Evolutionary conservation across 371 early-diverging fungal genomes (phyloP), one percentile per base, ranked within the genome.

Genomic region (Mortierella sp.): DNA sequence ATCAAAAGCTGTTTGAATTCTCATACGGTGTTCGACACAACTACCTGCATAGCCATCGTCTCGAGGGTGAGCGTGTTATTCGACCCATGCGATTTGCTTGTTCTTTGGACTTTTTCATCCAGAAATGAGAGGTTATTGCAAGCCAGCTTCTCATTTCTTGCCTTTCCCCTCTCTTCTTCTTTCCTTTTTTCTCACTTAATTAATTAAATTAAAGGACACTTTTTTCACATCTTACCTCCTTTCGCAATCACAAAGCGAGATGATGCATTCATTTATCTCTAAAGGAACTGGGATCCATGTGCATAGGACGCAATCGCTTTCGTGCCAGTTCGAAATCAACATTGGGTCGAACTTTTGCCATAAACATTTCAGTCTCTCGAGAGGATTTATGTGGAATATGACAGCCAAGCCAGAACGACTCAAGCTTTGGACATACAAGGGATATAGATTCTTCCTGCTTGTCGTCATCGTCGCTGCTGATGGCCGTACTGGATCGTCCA

Each of bases 51-150:
- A 74, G 78, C 6, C 70, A 42, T 34, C 77, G 77, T 13, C 54
- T 84, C 7, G 84, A 80, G 28, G 80, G 80, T 21, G 84, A 84
- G 70, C 74, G 84, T 10, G 84, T 84, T 45, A 72, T 84, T 11
- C 79, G 84, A 2, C 84, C 84, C 4, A 77, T 80, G 65, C 73
- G 71, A 21, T 84, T 84, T 45, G 60, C 80, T 42, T 84, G 84
- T 34, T 74, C 77, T 19, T 44, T 84, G 14, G 80, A 80, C 16
- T 77, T 84, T 44, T 80, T 84, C 63, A 14, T 70, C 24, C 70
- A 60, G 10, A 65, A 50, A 10, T 38, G 13, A 48, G 45, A 42
- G 24, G n/a, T n/a, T n/a, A n/a, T n/a, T n/a, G n/a, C n/a, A n/a
- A n/a, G n/a, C n/a, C n/a, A n/a, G n/a, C n/a, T n/a, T n/a, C n/a